Conservation (phyloP, 2,329 filamentous ascomycete species). For the Beauveria sp. region DNA sequence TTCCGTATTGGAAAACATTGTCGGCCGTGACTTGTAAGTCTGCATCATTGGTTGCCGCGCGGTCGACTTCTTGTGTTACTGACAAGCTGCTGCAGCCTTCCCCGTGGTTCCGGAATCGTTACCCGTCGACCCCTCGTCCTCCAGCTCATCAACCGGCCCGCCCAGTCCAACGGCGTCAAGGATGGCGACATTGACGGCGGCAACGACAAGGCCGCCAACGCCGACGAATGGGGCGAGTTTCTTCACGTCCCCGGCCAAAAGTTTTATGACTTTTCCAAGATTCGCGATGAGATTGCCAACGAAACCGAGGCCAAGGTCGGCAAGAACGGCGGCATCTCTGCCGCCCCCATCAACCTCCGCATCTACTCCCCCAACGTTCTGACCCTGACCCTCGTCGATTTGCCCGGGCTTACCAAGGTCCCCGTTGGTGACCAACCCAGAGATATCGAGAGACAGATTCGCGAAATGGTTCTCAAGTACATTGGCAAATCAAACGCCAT, state of each 20-base stretch:
- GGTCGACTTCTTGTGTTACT: constrained; percentile 12
- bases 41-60: constrained; percentile 10
- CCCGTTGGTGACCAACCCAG: constrained; percentile 93
- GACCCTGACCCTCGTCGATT: constrained; percentile 90
- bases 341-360: constrained; percentile 91
- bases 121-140: constrained; percentile 93
- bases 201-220: constrained; percentile 80
- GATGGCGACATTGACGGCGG: constrained; percentile 57
- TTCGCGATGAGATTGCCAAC: constrained; percentile 91
- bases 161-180: constrained; percentile 66
- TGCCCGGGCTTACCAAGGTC: constrained; percentile 94
- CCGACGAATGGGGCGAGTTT: constrained; percentile 98
- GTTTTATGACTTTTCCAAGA: constrained; percentile 97
- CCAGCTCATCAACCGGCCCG: constrained; percentile 88
- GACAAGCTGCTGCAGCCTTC: constrained; percentile 54
- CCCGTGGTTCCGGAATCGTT: constrained; percentile 94
- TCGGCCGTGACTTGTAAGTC: constrained; percentile 94
- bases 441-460: constrained; percentile 94
- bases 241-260: constrained; percentile 96
- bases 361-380: constrained; percentile 98
- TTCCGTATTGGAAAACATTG: constrained; percentile 97
- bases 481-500: constrained; percentile 98
- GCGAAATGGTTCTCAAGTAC: constrained; percentile 97
- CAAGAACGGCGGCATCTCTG: constrained; percentile 91
- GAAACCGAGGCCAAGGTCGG: constrained; percentile 97